Evolutionary conservation across 2,329 filamentous ascomycete species (phyloP).

Genomic region (Calonectria henricotiae): DNA sequence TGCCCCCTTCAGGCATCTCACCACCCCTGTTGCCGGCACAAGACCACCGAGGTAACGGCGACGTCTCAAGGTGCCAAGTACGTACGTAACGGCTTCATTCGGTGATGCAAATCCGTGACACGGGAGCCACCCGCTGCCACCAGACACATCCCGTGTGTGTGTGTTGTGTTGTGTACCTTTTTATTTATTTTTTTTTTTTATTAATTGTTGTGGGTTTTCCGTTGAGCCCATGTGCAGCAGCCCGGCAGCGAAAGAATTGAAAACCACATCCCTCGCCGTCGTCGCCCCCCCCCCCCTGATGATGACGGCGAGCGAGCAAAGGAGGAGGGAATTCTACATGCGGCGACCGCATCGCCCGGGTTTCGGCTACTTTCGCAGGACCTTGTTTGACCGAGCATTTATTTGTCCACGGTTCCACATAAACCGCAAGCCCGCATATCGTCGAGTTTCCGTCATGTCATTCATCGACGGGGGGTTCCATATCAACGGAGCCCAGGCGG

Average conservation of each 20-base stretch:
- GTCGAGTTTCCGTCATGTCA: slow-evolving; percentile 35
- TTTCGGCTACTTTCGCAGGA: slow-evolving; percentile 28
- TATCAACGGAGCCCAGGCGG: slow-evolving; percentile 24
- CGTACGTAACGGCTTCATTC: slow-evolving; percentile 28
- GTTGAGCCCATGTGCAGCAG: background rate
- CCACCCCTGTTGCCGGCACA: slow-evolving; percentile 42
- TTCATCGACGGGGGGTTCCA: slow-evolving; percentile 30
- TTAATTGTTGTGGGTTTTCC: background rate
- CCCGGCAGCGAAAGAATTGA: slow-evolving; percentile 6
- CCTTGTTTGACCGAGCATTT: slow-evolving; percentile 20
- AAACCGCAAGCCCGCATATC: slow-evolving; percentile 20
- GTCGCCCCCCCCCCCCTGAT: background rate
- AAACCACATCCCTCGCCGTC: background rate
- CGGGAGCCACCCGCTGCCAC: background rate
- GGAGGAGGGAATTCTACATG: slow-evolving; percentile 23
- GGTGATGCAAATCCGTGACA: slow-evolving; percentile 33
- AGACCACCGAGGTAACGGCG: slow-evolving; percentile 45
- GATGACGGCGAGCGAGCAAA: background rate
- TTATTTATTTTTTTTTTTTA: too few relatives aligned
- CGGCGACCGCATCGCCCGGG: slow-evolving; percentile 21
- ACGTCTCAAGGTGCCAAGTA: slow-evolving; percentile 6
- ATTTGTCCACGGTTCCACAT: slow-evolving; percentile 33
- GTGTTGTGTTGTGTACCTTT: background rate
- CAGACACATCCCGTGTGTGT: slow-evolving; percentile 8
- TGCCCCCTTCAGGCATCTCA: slow-evolving; percentile 42